Conservation (phyloP, 306 rosid genomes). For the Corylus avellana region DNA sequence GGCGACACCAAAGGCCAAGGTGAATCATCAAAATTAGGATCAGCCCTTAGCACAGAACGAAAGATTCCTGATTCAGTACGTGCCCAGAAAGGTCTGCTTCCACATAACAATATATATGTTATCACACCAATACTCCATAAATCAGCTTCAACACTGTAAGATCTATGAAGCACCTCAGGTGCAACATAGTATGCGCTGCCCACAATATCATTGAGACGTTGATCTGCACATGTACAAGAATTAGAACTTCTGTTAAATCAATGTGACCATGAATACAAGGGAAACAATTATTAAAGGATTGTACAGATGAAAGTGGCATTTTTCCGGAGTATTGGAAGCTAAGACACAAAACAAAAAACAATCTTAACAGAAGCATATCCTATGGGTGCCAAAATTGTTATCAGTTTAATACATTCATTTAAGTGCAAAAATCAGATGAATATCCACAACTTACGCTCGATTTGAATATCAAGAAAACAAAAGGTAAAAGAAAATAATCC, state of each 20-base stretch:
- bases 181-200: constrained; percentile 99
- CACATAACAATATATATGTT: constrained; percentile 87
- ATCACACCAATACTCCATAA: constrained; percentile 96
- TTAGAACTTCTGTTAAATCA: constrained; percentile 34
- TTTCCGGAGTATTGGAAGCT: background rate
- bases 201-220: constrained; percentile 89
- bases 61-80: constrained; percentile 97
- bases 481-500: background rate
- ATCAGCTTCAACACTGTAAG: constrained; percentile 88
- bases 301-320: background rate
- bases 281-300: constrained; percentile 7
- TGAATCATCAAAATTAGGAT: constrained; percentile 85
- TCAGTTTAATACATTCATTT: background rate
- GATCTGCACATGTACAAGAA: constrained; percentile 62
- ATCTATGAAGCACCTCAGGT: constrained; percentile 95
- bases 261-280: constrained; percentile 17
- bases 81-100: constrained; percentile 97
- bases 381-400: background rate
- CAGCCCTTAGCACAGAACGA: constrained; percentile 89
- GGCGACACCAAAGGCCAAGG: constrained; percentile 95
- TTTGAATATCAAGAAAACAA: background rate
- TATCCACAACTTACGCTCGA: background rate
- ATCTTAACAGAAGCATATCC: constrained; percentile 5
- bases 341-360: background rate
- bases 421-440: background rate